Evolutionary conservation across 2,329 filamentous ascomycete species (phyloP).

Genomic region (Rhynchosporium agropyri): DNA sequence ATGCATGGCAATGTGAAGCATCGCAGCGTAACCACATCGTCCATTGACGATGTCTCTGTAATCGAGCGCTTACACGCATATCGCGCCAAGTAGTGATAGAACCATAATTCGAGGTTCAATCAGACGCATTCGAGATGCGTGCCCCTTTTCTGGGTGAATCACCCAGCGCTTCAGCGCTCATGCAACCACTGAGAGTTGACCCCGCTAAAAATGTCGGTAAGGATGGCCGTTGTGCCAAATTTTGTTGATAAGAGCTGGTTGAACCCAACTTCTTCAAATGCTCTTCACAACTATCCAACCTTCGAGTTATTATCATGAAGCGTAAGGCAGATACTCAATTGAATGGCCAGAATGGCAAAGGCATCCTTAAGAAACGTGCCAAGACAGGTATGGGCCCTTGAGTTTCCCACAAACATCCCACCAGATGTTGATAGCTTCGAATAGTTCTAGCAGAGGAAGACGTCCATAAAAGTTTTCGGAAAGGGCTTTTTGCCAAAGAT

Average conservation of each 20-base stretch:
- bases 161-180: conserved; percentile 34
- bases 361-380: conserved; percentile 55
- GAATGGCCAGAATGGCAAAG: conserved; percentile 46
- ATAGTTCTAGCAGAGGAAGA: conserved; percentile 41
- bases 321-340: conserved; percentile 58
- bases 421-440: conserved; percentile 26
- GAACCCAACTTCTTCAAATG: conserved; percentile 20
- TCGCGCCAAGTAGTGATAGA: conserved; percentile 30
- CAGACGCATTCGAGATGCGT: conserved; percentile 21
- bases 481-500: conserved; percentile 64
- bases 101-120: conserved; percentile 21
- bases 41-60: conserved; percentile 16
- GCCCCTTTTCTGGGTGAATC: conserved; percentile 29
- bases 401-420: conserved; percentile 22
- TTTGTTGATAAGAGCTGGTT: conserved; percentile 30
- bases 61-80: conserved; percentile 36
- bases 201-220: conserved; percentile 16
- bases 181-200: conserved; percentile 20
- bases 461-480: conserved; percentile 55
- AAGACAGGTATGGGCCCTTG: conserved; percentile 45
- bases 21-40: background rate
- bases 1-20: conserved; percentile 11
- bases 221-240: conserved; percentile 20
- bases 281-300: conserved; percentile 22
- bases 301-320: conserved; percentile 51